These are phyloP conservation scores for Coemansia sp. DNA, from an alignment of 371 early-diverging fungal species.

Conservation along the genomic window DNA sequence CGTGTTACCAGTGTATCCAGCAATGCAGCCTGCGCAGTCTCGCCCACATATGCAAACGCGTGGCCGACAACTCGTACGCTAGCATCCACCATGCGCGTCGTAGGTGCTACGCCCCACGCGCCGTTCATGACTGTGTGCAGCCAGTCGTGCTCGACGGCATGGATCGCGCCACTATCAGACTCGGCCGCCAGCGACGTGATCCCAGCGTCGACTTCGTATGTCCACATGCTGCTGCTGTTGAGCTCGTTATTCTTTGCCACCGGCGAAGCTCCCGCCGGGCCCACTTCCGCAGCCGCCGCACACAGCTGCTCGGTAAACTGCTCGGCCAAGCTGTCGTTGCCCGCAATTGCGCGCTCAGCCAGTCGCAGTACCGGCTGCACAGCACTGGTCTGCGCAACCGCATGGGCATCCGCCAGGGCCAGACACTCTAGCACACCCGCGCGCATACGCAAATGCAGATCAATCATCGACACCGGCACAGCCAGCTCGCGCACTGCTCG, in stretches of 20 bases:
- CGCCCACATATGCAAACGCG: constrained; percentile 63
- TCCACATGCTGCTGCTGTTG: constrained; percentile 27
- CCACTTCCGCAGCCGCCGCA: neutral
- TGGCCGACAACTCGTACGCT: constrained; percentile 75
- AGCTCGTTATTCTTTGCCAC: neutral
- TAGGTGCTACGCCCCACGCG: neutral
- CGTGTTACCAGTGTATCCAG: constrained; percentile 74
- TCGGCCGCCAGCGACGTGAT: constrained; percentile 38
- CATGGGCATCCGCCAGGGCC: neutral
- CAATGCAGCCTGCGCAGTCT: constrained; percentile 70
- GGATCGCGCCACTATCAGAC: neutral
- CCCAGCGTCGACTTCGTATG: constrained; percentile 50
- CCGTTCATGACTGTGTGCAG: neutral
- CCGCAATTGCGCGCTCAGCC: constrained; percentile 28
- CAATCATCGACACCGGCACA: constrained; percentile 4
- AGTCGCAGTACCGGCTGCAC: constrained; percentile 28
- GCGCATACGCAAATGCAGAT: constrained; percentile 20
- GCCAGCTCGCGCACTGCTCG: constrained; percentile 10
- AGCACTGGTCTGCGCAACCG: neutral
- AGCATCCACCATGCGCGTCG: constrained; percentile 56
- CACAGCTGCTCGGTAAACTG: constrained; percentile 11
- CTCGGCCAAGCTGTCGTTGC: constrained; percentile 37
- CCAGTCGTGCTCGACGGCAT: constrained; percentile 39
- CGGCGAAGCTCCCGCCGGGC: neutral
- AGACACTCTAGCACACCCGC: constrained; percentile 35